A percentile compares a stretch with the other conserved stretches of the same genome.
These are phyloP conservation scores for Serpula lacrymans DNA, from an alignment of 768 basidiomycete species.

Conservation along the genomic window DNA sequence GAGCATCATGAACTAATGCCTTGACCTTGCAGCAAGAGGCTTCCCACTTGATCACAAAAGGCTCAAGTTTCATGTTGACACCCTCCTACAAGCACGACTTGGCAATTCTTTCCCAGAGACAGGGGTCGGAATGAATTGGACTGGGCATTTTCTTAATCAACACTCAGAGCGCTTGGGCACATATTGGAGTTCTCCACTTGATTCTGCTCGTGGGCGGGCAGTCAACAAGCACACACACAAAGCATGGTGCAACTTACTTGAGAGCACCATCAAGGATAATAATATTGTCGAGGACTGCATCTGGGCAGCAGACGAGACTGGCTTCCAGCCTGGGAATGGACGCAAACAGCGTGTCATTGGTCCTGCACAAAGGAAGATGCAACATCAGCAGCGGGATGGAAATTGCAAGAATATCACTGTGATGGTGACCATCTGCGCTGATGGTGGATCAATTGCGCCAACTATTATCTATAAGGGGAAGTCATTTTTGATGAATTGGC, in stretches of 20 bases:
- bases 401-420: slow-evolving; percentile 17
- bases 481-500: slow-evolving; percentile 33
- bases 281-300: slow-evolving; percentile 7
- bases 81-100: slow-evolving; percentile 22
- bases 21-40: slow-evolving; percentile 19
- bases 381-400: slow-evolving; percentile 11
- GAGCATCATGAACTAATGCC: slow-evolving; percentile 15
- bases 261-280: too few species aligned
- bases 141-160: slow-evolving; percentile 21
- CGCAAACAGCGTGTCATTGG: slow-evolving; percentile 5
- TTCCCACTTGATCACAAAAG: slow-evolving; percentile 25
- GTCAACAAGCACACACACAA: slow-evolving; percentile 4
- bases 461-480: slow-evolving; percentile 30
- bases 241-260: slow-evolving; percentile 6
- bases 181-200: neutral
- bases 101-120: slow-evolving; percentile 29
- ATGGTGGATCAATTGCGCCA: slow-evolving; percentile 14
- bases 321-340: slow-evolving; percentile 7
- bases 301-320: slow-evolving; percentile 14
- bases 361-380: neutral
- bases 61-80: slow-evolving; percentile 21
- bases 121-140: slow-evolving; percentile 39
- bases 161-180: slow-evolving; percentile 23
- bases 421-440: slow-evolving; percentile 21
- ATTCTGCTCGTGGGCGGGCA: slow-evolving; percentile 3